A percentile compares a stretch with the other conserved stretches of the same genome.
These are phyloP conservation scores for Pseudonitzschia pungens DNA, from an alignment of 108 stramenopile genomes.

Conservation along the genomic window DNA sequence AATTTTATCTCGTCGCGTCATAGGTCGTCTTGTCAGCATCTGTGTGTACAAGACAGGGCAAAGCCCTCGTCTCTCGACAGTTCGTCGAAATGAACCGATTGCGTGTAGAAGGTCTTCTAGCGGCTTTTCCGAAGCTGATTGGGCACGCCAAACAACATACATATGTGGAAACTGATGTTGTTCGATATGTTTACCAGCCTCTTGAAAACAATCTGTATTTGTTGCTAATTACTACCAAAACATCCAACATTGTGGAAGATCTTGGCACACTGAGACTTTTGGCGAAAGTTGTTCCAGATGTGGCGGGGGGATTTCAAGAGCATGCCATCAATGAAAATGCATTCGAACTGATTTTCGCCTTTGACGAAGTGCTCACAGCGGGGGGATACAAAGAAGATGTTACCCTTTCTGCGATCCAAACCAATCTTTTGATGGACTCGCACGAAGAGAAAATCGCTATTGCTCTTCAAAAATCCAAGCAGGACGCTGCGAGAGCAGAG, in stretches of 20 bases:
- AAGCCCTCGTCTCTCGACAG: conserved; percentile 95
- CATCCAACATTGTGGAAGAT: conserved; percentile 96
- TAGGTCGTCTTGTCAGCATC: conserved; percentile 87
- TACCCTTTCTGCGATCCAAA: conserved; percentile 82
- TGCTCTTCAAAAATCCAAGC: conserved; percentile 90
- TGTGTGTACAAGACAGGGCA: conserved; percentile 80
- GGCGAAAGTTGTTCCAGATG: conserved; percentile 98
- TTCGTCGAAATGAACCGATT: conserved; percentile 99
- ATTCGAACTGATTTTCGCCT: conserved; percentile 98
- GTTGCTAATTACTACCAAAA: conserved; percentile 96
- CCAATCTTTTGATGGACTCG: conserved; percentile 97
- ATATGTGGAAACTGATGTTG: conserved; percentile 97
- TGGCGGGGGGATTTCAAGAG: conserved; percentile 91
- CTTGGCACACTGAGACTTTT: conserved; percentile 95
- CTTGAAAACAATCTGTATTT: conserved; percentile 93
- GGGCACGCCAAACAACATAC: conserved; percentile 93
- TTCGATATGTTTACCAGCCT: conserved; percentile 98
- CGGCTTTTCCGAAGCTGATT: conserved; percentile 99
- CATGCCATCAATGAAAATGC: conserved; percentile 87
- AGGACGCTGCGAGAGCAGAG: conserved; percentile 87
- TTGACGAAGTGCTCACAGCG: conserved; percentile 97
- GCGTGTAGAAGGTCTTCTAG: conserved; percentile 96
- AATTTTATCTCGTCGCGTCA: background rate
- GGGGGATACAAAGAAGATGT: conserved; percentile 98
- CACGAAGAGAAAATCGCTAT: conserved; percentile 96